Evolutionary conservation across 345 rosid genomes (phyloP).

Genomic region (Salix udensis): DNA sequence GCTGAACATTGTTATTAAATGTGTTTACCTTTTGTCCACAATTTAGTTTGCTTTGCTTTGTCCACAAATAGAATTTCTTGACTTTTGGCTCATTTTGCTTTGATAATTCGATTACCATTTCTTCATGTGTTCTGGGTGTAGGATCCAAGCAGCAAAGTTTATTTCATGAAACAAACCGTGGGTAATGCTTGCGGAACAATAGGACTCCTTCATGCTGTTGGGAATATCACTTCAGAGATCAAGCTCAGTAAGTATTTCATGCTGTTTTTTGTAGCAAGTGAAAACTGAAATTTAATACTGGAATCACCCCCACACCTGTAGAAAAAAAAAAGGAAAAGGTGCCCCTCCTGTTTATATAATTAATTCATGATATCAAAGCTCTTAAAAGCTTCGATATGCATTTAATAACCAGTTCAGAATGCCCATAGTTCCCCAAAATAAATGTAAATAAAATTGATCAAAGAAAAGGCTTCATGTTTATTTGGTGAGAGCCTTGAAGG

Average conservation of each 20-base stretch:
- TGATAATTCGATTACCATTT: neutral
- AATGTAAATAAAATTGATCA: neutral
- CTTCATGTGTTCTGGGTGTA: constrained; percentile 26
- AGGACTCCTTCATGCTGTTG: constrained; percentile 92
- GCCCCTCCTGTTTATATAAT: too few species aligned
- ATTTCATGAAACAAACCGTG: constrained; percentile 93
- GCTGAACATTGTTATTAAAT: neutral
- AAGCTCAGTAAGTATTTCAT: constrained; percentile 54
- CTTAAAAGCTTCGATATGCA: too few species aligned
- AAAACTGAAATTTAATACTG: too few species aligned
- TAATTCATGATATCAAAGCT: too few species aligned
- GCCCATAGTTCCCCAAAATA: neutral
- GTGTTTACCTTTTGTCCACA: neutral
- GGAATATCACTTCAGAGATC: constrained; percentile 70
- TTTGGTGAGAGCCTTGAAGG: too few species aligned
- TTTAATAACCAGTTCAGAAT: too few species aligned
- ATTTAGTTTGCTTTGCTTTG: too few species aligned
- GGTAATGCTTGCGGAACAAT: constrained; percentile 98
- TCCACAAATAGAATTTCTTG: too few species aligned
- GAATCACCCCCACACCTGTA: too few species aligned
- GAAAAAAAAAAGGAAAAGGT: too few species aligned
- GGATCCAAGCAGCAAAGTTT: constrained; percentile 63
- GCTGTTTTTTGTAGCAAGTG: neutral
- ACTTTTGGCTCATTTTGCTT: neutral
- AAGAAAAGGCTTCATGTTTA: neutral